Percentiles rank a stretch among this genome's conserved stretches.
phyloP scores from a whole-genome alignment of 768 basidiomycete genomes.

The Leucosporidium yakuticum region DNA sequence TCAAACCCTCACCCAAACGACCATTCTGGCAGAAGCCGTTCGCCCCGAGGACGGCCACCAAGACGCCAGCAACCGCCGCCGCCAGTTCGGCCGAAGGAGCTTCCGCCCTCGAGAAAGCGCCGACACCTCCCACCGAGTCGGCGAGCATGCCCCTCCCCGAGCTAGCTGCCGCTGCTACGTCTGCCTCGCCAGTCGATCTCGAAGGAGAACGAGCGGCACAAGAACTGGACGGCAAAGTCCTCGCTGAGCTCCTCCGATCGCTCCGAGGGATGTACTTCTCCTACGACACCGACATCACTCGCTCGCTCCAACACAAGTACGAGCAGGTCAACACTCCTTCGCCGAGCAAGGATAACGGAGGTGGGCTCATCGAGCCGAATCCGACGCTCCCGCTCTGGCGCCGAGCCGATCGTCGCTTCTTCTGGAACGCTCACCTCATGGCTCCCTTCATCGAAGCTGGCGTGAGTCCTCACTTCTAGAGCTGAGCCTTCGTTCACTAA shows the following conservation, averaged over 20 bases:
- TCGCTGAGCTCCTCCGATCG: conserved; percentile 11
- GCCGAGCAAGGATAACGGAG: not conserved
- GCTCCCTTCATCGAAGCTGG: conserved; percentile 82
- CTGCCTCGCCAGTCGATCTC: too few species aligned
- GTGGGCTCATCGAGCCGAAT: conserved; percentile 59
- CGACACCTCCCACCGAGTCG: not conserved
- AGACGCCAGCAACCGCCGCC: not conserved
- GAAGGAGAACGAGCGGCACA: too few species aligned
- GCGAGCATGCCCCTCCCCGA: conserved; percentile 16
- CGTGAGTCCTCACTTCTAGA: conserved; percentile 48
- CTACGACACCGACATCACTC: conserved; percentile 18
- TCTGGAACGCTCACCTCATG: conserved; percentile 90
- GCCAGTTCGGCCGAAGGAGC: too few species aligned
- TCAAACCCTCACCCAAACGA: not conserved
- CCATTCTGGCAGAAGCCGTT: not conserved
- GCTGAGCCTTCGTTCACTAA: not conserved
- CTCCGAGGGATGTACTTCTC: conserved; percentile 25
- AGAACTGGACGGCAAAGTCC: not conserved
- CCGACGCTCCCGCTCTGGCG: conserved; percentile 82
- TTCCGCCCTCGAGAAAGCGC: not conserved
- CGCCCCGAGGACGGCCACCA: not conserved
- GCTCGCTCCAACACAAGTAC: conserved; percentile 17
- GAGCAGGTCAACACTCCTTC: conserved; percentile 4
- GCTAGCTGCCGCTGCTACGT: not conserved
- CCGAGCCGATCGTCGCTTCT: conserved; percentile 79